Percentiles rank a stretch among this genome's conserved stretches.
Evolutionary conservation across 345 rosid genomes (phyloP).

Genomic region (Lepidium aucheri): DNA sequence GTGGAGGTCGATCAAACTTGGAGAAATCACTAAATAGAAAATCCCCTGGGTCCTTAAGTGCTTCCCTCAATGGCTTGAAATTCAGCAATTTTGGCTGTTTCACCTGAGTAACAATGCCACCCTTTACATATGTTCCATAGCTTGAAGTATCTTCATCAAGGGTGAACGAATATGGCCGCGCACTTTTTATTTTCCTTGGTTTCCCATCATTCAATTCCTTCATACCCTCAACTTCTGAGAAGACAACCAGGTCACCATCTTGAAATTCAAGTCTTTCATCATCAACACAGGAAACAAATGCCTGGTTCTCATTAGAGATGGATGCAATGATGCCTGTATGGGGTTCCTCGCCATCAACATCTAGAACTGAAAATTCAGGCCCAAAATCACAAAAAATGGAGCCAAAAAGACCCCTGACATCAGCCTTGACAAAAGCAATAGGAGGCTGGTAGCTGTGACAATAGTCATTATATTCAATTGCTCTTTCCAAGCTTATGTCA

Average conservation of each 20-base stretch:
- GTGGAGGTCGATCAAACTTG: slow-evolving; percentile 88
- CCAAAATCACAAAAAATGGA: slow-evolving; percentile 96
- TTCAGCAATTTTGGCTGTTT: slow-evolving; percentile 79
- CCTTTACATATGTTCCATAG: slow-evolving; percentile 60
- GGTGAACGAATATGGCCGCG: slow-evolving; percentile 79
- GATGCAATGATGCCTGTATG: slow-evolving; percentile 95
- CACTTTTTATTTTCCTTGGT: slow-evolving; percentile 78
- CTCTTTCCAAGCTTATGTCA: slow-evolving; percentile 62
- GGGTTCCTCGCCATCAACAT: slow-evolving; percentile 96
- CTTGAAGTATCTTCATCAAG: slow-evolving; percentile 84
- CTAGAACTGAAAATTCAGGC: slow-evolving; percentile 76
- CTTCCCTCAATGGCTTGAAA: slow-evolving; percentile 85
- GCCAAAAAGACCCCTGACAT: slow-evolving; percentile 96
- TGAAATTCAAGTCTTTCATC: slow-evolving; percentile 97
- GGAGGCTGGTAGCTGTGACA: slow-evolving; percentile 89
- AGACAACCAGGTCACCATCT: slow-evolving; percentile 91
- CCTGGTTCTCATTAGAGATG: slow-evolving; percentile 79
- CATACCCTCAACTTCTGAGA: slow-evolving; percentile 97
- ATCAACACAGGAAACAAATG: slow-evolving; percentile 85
- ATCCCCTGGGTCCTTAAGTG: slow-evolving; percentile 87
- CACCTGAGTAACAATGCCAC: slow-evolving; percentile 96
- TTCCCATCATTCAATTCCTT: slow-evolving; percentile 89
- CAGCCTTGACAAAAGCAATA: slow-evolving; percentile 81
- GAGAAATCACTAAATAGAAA: slow-evolving; percentile 93
- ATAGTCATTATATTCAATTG: slow-evolving; percentile 72